phyloP scores from a whole-genome alignment of 2,329 filamentous ascomycete genomes.

The Pezicula neosporulosa region DNA sequence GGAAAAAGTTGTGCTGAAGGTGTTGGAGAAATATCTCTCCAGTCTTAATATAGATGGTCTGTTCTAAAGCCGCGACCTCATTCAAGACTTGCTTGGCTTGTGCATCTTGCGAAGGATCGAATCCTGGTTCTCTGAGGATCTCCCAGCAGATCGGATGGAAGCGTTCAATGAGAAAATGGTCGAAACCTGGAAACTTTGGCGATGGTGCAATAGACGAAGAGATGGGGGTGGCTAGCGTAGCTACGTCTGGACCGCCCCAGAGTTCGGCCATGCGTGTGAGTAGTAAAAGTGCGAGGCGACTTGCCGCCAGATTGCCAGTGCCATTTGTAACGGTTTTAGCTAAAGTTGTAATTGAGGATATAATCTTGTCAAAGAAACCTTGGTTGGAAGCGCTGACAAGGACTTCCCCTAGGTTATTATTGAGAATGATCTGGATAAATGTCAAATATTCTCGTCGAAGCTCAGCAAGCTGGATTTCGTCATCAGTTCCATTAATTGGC shows the following conservation, averaged over 20 bases:
- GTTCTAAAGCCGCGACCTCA: conserved; percentile 84
- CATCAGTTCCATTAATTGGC: conserved; percentile 85
- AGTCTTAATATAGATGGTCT: conserved; percentile 86
- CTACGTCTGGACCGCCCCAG: conserved; percentile 85
- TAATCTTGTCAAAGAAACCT: conserved; percentile 81
- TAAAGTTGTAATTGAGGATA: conserved; percentile 80
- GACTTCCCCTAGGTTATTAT: conserved; percentile 84
- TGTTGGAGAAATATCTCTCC: conserved; percentile 76
- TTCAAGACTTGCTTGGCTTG: conserved; percentile 84
- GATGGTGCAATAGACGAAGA: conserved; percentile 46
- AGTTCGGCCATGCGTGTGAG: conserved; percentile 78
- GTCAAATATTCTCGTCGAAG: conserved; percentile 92
- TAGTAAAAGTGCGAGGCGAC: conserved; percentile 74
- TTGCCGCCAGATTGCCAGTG: conserved; percentile 56
- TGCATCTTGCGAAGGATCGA: conserved; percentile 77
- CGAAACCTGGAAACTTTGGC: conserved; percentile 78
- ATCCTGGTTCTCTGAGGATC: conserved; percentile 72
- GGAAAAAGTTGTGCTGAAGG: conserved; percentile 61
- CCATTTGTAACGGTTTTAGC: conserved; percentile 67
- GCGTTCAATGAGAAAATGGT: conserved; percentile 81
- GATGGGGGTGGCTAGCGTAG: conserved; percentile 49
- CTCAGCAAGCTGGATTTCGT: conserved; percentile 91
- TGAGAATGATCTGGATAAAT: conserved; percentile 85
- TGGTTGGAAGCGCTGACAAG: conserved; percentile 90
- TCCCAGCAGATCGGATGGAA: conserved; percentile 93